Conservation (phyloP, 1,139 yeast genomes). For the Suhomyces maxii region DNA sequence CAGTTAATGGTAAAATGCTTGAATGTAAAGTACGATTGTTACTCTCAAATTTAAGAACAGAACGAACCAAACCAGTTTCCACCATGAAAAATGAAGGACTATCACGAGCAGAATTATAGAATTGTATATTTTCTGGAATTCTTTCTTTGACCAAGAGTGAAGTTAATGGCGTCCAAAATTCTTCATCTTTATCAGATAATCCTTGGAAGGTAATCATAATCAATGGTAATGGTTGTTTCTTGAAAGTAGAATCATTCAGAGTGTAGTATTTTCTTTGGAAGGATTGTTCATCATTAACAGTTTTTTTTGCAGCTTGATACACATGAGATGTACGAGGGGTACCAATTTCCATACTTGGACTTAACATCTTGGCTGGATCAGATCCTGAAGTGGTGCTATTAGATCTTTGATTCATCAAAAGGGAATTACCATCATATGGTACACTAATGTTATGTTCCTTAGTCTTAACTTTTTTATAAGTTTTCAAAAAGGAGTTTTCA, state of each 20-base stretch:
- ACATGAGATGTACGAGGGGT: slow-evolving; percentile 69
- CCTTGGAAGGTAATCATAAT: slow-evolving; percentile 72
- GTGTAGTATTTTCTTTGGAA: slow-evolving; percentile 32
- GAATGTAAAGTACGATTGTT: slow-evolving; percentile 65
- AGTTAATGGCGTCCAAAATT: slow-evolving; percentile 62
- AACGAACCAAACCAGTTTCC: slow-evolving; percentile 76
- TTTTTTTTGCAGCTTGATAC: slow-evolving; percentile 60
- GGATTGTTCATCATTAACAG: slow-evolving; percentile 45
- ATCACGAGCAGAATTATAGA: slow-evolving; percentile 45
- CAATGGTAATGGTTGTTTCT: slow-evolving; percentile 65
- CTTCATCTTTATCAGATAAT: slow-evolving; percentile 56
- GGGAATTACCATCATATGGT: slow-evolving; percentile 10
- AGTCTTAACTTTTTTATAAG: slow-evolving; percentile 47
- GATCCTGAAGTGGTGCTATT: slow-evolving; percentile 9
- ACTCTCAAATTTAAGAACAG: slow-evolving; percentile 53
- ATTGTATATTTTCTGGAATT: slow-evolving; percentile 49
- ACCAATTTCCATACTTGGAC: slow-evolving; percentile 32
- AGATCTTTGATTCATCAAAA: slow-evolving; percentile 14
- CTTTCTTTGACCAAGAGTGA: slow-evolving; percentile 53
- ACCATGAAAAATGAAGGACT: slow-evolving; percentile 59
- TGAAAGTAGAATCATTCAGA: slow-evolving; percentile 31
- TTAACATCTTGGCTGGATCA: slow-evolving; percentile 15
- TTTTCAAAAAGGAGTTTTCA: slow-evolving; percentile 81
- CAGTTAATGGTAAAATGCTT: slow-evolving; percentile 83
- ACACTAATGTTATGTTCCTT: slow-evolving; percentile 21